Evolutionary conservation across 352 stramenopile genomes (phyloP).

Genomic region (Phytophthora fragariaefolia): DNA sequence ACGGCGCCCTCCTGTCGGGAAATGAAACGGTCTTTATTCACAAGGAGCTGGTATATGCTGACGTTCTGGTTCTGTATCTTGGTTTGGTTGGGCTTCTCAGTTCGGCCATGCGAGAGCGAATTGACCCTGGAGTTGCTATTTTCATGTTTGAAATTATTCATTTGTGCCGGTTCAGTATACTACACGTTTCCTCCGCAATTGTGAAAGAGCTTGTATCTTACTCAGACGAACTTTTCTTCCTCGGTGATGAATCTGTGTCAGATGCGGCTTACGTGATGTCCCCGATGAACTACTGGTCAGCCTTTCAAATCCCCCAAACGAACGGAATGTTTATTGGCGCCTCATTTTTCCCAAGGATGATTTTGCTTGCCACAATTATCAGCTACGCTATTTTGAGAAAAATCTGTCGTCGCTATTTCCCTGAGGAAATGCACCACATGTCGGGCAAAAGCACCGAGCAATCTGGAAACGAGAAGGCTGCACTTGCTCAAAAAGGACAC

Average conservation of each 20-base stretch:
- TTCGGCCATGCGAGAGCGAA: constrained; percentile 24
- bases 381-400: constrained; percentile 21
- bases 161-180: constrained; percentile 8
- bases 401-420: constrained; percentile 10
- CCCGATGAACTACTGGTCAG: constrained; percentile 19
- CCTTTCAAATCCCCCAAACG: constrained; percentile 24
- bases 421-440: constrained; percentile 13
- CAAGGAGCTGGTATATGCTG: constrained; percentile 35
- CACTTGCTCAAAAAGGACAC: constrained; percentile 10
- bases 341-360: constrained; percentile 20
- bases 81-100: constrained; percentile 19
- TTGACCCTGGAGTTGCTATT: constrained; percentile 25
- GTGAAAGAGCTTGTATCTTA: constrained; percentile 15
- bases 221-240: constrained; percentile 10
- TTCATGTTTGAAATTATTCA: constrained; percentile 30
- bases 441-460: constrained; percentile 4
- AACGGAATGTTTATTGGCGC: constrained; percentile 10
- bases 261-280: constrained; percentile 7
- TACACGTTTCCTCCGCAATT: not conserved
- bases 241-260: not conserved
- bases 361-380: constrained; percentile 8
- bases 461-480: constrained; percentile 11
- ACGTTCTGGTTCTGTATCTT: constrained; percentile 36
- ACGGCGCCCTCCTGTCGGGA: constrained; percentile 7
- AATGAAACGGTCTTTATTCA: constrained; percentile 24